Percentiles rank a stretch among this genome's conserved stretches.
These are phyloP conservation scores for Podila epigama DNA, from an alignment of 192 early-diverging fungal species.

Conservation along the genomic window DNA sequence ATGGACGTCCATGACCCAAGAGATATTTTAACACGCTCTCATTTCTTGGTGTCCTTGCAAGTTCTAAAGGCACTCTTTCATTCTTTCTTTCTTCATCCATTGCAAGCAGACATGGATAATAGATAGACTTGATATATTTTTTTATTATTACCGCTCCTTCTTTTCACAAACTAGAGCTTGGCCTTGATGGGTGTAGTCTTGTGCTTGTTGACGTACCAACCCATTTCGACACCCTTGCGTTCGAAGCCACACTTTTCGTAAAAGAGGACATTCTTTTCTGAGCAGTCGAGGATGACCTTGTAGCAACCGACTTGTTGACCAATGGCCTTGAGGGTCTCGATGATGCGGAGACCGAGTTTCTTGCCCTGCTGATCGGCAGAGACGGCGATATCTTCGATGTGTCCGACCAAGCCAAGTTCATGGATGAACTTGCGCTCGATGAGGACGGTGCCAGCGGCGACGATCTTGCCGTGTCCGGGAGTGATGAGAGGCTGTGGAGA, in stretches of 20 bases:
- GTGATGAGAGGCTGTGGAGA: slow-evolving; percentile 56
- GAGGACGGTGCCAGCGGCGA: slow-evolving; percentile 82
- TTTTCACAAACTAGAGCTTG: slow-evolving; percentile 15
- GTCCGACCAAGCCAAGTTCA: slow-evolving; percentile 77
- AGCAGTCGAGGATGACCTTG: slow-evolving; percentile 74
- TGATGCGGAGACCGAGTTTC: slow-evolving; percentile 69
- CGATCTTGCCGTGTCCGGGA: slow-evolving; percentile 62
- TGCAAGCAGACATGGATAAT: too few species aligned
- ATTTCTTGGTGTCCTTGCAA: too few species aligned
- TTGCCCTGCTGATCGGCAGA: slow-evolving; percentile 66
- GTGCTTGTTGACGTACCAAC: slow-evolving; percentile 61
- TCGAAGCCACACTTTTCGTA: slow-evolving; percentile 88
- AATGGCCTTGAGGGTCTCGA: slow-evolving; percentile 85
- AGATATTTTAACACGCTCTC: too few species aligned
- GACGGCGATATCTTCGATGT: slow-evolving; percentile 82
- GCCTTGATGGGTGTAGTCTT: slow-evolving; percentile 14
- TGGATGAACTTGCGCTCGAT: slow-evolving; percentile 90
- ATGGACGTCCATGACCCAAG: too few species aligned
- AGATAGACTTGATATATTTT: too few species aligned
- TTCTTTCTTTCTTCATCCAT: too few species aligned
- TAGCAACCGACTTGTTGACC: slow-evolving; percentile 83
- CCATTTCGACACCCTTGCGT: slow-evolving; percentile 77
- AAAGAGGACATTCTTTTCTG: slow-evolving; percentile 84
- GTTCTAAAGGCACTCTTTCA: too few species aligned
- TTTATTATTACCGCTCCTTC: too few species aligned